A percentile compares a stretch with the other conserved stretches of the same genome.
Evolutionary conservation across 768 basidiomycete genomes (phyloP).

Genomic region (Baorangia bicolor): DNA sequence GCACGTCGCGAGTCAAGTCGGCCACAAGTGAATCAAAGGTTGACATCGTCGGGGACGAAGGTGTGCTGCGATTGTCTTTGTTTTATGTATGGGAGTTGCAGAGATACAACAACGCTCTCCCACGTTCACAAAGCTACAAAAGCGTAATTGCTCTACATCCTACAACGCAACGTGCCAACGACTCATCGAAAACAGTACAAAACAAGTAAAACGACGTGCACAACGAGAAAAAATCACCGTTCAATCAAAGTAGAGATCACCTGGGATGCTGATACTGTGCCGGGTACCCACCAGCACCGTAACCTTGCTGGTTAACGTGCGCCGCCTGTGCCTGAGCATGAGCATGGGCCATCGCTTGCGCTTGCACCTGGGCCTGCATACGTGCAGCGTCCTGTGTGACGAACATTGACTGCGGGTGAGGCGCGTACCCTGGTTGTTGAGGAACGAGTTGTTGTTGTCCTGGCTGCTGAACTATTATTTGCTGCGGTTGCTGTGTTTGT

Average conservation of each 20-base stretch:
- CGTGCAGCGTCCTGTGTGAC: slow-evolving; percentile 33
- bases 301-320: slow-evolving; percentile 32
- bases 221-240: background rate
- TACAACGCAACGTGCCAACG: slow-evolving; percentile 5
- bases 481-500: slow-evolving; percentile 41
- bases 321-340: slow-evolving; percentile 39
- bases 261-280: slow-evolving; percentile 34
- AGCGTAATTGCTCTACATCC: background rate
- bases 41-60: slow-evolving; percentile 40
- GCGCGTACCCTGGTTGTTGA: slow-evolving; percentile 32
- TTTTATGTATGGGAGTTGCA: slow-evolving; percentile 7
- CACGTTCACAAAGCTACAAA: slow-evolving; percentile 25
- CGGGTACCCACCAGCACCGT: slow-evolving; percentile 27
- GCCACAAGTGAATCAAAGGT: slow-evolving; percentile 80
- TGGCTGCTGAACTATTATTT: slow-evolving; percentile 38
- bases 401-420: slow-evolving; percentile 34
- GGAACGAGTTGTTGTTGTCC: slow-evolving; percentile 38
- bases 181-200: slow-evolving; percentile 13
- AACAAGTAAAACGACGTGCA: slow-evolving; percentile 1
- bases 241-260: slow-evolving; percentile 6
- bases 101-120: slow-evolving; percentile 15
- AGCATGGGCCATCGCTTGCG: slow-evolving; percentile 40
- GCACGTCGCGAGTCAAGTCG: slow-evolving; percentile 83
- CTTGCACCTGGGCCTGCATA: slow-evolving; percentile 44
- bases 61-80: background rate